Percentiles rank a stretch among this genome's conserved stretches.
These are phyloP conservation scores for Prosopis cineraria DNA, from an alignment of 306 rosid genomes.

Conservation along the genomic window DNA sequence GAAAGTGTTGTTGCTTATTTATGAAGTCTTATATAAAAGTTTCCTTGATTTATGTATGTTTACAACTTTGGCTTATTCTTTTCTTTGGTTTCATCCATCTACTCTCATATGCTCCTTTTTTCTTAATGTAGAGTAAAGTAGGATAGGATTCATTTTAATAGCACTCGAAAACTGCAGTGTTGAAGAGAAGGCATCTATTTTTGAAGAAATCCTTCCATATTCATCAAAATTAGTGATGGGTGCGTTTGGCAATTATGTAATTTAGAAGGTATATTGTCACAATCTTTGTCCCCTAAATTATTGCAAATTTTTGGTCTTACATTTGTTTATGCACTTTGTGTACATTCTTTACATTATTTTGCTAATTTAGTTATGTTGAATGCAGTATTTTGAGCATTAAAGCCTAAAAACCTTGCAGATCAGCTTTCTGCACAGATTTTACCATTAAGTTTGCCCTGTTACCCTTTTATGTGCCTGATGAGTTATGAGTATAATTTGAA, in stretches of 20 bases:
- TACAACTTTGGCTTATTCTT: too few relatives aligned
- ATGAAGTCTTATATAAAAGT: too few relatives aligned
- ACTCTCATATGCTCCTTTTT: too few relatives aligned
- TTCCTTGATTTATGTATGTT: too few relatives aligned
- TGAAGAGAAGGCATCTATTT: constrained; percentile 61
- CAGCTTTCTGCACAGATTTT: constrained; percentile 55
- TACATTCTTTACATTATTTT: neutral
- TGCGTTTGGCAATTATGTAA: constrained; percentile 72
- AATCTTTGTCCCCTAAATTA: neutral
- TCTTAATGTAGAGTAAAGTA: too few relatives aligned
- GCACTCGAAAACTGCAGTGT: constrained; percentile 57
- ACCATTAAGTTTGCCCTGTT: constrained; percentile 55
- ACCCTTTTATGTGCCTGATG: neutral
- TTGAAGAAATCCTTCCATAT: constrained; percentile 63
- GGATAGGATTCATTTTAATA: too few relatives aligned
- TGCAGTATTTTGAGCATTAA: constrained; percentile 62
- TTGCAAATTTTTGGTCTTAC: neutral
- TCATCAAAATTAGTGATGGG: constrained; percentile 51
- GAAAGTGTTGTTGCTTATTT: too few relatives aligned
- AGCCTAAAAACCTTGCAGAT: constrained; percentile 58
- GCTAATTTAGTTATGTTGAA: too few relatives aligned
- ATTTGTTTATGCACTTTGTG: neutral
- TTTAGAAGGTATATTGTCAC: constrained; percentile 58
- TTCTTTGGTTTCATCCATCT: too few relatives aligned
- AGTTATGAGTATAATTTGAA: neutral